These are phyloP conservation scores for Fusarium cyanostomum DNA, from an alignment of 2,329 filamentous ascomycete genomes.

Conservation along the genomic window DNA sequence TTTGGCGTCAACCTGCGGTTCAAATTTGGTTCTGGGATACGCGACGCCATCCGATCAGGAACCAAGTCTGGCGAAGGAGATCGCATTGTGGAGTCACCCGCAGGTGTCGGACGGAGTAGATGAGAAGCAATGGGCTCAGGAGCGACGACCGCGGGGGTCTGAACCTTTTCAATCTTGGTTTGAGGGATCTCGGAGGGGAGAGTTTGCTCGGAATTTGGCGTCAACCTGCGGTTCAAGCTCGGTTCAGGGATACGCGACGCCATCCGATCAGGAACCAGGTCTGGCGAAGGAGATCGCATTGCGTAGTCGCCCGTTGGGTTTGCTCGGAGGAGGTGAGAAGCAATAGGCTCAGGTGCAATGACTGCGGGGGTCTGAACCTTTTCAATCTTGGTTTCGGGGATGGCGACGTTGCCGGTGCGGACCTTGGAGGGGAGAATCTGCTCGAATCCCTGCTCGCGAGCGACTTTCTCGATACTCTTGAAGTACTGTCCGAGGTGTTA, in stretches of 20 bases:
- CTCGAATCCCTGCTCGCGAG: constrained; percentile 64
- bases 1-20: constrained; percentile 58
- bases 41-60: constrained; percentile 70
- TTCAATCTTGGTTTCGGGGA: constrained; percentile 54
- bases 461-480: constrained; percentile 75
- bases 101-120: constrained; percentile 62
- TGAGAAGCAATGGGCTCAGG: constrained; percentile 65
- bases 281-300: constrained; percentile 64
- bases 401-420: constrained; percentile 59
- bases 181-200: constrained; percentile 59
- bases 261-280: constrained; percentile 71
- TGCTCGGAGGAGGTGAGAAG: constrained; percentile 63
- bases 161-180: constrained; percentile 55
- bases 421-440: constrained; percentile 66
- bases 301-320: constrained; percentile 65
- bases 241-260: constrained; percentile 64
- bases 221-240: constrained; percentile 55
- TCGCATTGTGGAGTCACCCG: constrained; percentile 62
- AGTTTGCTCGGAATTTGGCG: constrained; percentile 62
- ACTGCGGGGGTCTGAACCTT: constrained; percentile 58
- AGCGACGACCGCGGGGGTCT: constrained; percentile 58
- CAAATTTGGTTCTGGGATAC: constrained; percentile 61
- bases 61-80: constrained; percentile 68
- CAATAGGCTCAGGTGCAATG: constrained; percentile 63
- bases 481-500: constrained; percentile 62